Evolutionary conservation across 192 early-diverging fungal genomes (phyloP).

Genomic region (Thamnidium elegans): DNA sequence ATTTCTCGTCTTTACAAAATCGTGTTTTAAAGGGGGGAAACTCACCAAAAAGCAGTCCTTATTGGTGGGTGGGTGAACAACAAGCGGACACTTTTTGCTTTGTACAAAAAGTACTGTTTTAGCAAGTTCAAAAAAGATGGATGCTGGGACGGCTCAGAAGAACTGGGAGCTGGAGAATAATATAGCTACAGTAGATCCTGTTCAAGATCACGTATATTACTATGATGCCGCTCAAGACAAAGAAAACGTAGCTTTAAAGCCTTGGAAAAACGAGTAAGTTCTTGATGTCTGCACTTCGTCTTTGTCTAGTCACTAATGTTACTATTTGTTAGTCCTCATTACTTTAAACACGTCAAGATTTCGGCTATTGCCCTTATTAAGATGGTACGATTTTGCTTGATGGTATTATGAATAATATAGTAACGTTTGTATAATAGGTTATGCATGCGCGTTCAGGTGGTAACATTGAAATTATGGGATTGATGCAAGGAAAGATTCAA

Average conservation of each 20-base stretch:
- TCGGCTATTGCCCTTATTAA: conserved; percentile 96
- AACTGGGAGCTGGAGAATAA: conserved; percentile 76
- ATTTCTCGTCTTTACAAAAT: no score
- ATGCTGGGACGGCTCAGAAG: conserved; percentile 49
- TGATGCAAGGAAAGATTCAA: conserved; percentile 93
- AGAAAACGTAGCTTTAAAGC: conserved; percentile 57
- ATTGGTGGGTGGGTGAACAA: no score
- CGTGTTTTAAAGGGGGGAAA: no score
- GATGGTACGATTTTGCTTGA: conserved; percentile 62
- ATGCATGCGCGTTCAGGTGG: conserved; percentile 99
- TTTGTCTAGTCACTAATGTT: not conserved
- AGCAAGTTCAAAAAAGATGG: conserved; percentile 28
- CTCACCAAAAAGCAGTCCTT: no score
- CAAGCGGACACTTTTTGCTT: no score
- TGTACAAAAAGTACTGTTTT: no score
- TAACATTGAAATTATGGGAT: conserved; percentile 94
- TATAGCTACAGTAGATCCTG: conserved; percentile 61
- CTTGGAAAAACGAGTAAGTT: conserved; percentile 82
- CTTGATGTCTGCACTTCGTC: not conserved
- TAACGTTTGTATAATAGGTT: conserved; percentile 46
- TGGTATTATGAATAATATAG: not conserved
- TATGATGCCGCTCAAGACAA: conserved; percentile 73
- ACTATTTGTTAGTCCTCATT: conserved; percentile 59
- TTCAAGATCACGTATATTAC: conserved; percentile 75
- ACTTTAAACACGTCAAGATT: conserved; percentile 86